phyloP scores from a whole-genome alignment of 169 alveolate genomes.

The Eimeria necatrix region DNA sequence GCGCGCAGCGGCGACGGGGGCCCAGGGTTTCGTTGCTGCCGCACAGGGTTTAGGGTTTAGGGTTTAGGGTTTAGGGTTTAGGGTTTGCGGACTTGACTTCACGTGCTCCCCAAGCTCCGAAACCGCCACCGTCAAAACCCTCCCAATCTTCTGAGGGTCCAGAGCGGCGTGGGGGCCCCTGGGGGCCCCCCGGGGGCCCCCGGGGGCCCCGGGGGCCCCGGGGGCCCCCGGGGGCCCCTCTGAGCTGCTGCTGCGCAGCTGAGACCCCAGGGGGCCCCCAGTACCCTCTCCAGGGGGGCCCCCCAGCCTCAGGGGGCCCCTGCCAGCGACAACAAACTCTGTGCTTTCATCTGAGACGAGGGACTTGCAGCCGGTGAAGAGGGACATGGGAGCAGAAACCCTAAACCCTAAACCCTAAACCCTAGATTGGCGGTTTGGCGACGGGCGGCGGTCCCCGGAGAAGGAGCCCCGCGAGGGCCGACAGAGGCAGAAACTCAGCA shows the following conservation, averaged over 20 bases:
- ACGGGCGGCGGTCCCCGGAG: not conserved
- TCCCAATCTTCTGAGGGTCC: constrained; percentile 68
- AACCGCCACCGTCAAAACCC: constrained; percentile 70
- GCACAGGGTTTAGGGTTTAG: not conserved
- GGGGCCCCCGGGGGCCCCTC: not conserved
- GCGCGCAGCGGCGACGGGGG: too few relatives aligned
- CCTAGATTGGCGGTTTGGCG: not conserved
- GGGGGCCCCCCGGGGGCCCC: not conserved
- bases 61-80: constrained; percentile 51
- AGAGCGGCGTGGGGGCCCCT: constrained; percentile 31
- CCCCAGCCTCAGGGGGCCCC: not conserved
- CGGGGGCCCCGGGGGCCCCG: constrained; percentile 47
- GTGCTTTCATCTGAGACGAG: not conserved
- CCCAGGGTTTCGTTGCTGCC: not conserved
- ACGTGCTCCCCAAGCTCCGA: constrained; percentile 73
- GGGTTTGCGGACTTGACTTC: constrained; percentile 35
- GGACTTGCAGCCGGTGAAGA: constrained; percentile 18
- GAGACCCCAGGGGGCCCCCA: constrained; percentile 13
- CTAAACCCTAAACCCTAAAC: constrained; percentile 28
- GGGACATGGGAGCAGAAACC: not conserved
- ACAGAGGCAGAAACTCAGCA: not conserved
- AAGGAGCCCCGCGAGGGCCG: not conserved
- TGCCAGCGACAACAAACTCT: not conserved
- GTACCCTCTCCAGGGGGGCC: not conserved
- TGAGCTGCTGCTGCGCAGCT: not conserved